A percentile compares a stretch with the other conserved stretches of the same genome.
phyloP scores from a whole-genome alignment of 495 filamentous ascomycete genomes.

The Penicillium arizonense region DNA sequence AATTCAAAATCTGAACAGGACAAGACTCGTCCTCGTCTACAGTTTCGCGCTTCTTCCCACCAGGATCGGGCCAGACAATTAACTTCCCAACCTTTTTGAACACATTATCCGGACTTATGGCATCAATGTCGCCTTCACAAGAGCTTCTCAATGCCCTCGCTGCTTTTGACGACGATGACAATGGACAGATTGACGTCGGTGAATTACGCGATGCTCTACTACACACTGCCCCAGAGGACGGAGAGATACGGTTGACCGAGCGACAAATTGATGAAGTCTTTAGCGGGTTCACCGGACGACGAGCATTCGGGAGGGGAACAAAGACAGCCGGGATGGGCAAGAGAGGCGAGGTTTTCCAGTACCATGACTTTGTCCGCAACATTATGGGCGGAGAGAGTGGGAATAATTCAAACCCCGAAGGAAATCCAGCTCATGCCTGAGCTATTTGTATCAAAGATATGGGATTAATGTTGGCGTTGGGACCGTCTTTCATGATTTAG shows the following conservation, averaged over 20 bases:
- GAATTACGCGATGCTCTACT: conserved; percentile 82
- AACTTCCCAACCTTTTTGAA: conserved; percentile 83
- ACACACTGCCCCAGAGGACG: conserved; percentile 74
- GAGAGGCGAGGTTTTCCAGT: conserved; percentile 45
- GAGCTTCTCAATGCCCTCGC: conserved; percentile 86
- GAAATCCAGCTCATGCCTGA: conserved; percentile 23
- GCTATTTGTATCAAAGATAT: conserved; percentile 3
- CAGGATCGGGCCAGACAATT: conserved; percentile 61
- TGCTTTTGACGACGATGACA: conserved; percentile 94
- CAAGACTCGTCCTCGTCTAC: conserved; percentile 58
- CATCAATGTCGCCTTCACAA: conserved; percentile 64
- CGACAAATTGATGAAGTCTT: conserved; percentile 81
- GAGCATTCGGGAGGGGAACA: conserved; percentile 57
- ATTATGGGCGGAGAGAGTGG: conserved; percentile 40
- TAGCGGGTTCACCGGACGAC: conserved; percentile 76
- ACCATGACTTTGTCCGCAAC: conserved; percentile 45
- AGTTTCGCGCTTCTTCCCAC: conserved; percentile 74
- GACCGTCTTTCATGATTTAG: conserved; percentile 1
- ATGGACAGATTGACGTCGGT: conserved; percentile 80
- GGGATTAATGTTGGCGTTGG: conserved; percentile 15
- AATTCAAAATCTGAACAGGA: conserved; percentile 30
- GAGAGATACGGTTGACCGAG: conserved; percentile 64
- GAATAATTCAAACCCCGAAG: conserved; percentile 26
- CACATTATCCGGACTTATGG: conserved; percentile 68
- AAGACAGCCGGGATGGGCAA: conserved; percentile 33